Base-by-base conservation (phyloP, 139 green algal genomes). In the Trebouxia sp. region DNA sequence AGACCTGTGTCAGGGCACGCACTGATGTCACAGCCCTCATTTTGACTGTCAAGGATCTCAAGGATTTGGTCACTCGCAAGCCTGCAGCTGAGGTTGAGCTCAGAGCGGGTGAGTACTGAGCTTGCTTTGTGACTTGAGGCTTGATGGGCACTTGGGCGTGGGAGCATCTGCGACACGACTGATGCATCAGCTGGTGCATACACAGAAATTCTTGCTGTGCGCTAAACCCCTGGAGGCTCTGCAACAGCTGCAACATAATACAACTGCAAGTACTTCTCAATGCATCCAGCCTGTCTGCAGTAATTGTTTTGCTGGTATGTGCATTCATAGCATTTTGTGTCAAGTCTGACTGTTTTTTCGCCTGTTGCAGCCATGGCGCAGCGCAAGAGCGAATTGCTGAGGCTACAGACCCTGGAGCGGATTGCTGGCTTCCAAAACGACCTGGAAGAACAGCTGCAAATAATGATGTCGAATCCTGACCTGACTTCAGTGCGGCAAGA, bases 351-450 rank as follows among this genome's bases (percentile, higher is more conserved):
- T 43, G 65, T 42, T 65, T 11, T 24, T 48, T 79, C 32, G 41
- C 8, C 7, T 9, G 28, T 6, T 78, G 80, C 80, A 84, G 80
- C 74, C 35, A 84, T 84, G 72, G 80, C 80, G 32, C 80, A 84
- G 56, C 70, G 80, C 48, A 76, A 77, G 35, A 65, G 72, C 28
- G 80, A 84, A 42, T 42, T 84, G 80, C 56, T 84, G 24, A 84
- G 80, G 58, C 55, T 84, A 45, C 58, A 84, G 56, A 84, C 74
- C 5, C 45, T 84, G 80, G 72, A 81, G 45, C 55, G 74, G 17
- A 50, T 84, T 30, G 80, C 80, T 30, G 74, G 56, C 38, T 75
- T 81, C 24, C 56, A 78, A 15, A 15, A 32, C 24, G 80, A 81
- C 30, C 32, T 84, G 69, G 45, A 80, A 17, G n/a, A n/a, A 26